Evolutionary conservation across 768 basidiomycete genomes (phyloP).

Genomic region (Tephrocybe sp.): DNA sequence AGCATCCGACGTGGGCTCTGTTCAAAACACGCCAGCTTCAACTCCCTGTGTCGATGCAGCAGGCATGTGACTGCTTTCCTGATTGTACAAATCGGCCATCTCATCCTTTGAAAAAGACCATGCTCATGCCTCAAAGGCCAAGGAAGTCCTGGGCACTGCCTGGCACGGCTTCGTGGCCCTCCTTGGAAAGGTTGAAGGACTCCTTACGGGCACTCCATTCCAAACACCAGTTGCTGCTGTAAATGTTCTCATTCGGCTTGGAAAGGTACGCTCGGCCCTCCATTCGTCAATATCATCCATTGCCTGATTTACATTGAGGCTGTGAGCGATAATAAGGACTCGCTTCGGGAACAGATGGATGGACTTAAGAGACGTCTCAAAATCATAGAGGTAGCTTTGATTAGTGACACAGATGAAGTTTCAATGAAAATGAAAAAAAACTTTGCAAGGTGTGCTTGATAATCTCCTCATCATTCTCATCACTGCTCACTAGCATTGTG

Average conservation of each 20-base stretch:
- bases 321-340: neutral
- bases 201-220: neutral
- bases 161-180: neutral
- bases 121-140: neutral
- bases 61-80: neutral
- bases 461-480: neutral
- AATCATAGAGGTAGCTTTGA: neutral
- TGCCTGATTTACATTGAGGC: neutral
- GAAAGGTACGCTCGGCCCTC: neutral
- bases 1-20: neutral
- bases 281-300: neutral
- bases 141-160: neutral
- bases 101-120: neutral
- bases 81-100: neutral
- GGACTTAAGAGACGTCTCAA: neutral
- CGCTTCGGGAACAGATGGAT: neutral
- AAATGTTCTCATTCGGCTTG: neutral
- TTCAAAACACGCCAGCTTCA: neutral
- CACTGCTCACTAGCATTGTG: neutral
- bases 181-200: neutral
- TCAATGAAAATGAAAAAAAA: neutral
- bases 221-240: neutral
- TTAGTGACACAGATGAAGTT: neutral
- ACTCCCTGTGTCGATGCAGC: neutral
- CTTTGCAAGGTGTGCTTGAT: neutral